A percentile compares a stretch with the other conserved stretches of the same genome.
These are phyloP conservation scores for Penicillium paxilli DNA, from an alignment of 495 filamentous ascomycete genomes.

Conservation along the genomic window DNA sequence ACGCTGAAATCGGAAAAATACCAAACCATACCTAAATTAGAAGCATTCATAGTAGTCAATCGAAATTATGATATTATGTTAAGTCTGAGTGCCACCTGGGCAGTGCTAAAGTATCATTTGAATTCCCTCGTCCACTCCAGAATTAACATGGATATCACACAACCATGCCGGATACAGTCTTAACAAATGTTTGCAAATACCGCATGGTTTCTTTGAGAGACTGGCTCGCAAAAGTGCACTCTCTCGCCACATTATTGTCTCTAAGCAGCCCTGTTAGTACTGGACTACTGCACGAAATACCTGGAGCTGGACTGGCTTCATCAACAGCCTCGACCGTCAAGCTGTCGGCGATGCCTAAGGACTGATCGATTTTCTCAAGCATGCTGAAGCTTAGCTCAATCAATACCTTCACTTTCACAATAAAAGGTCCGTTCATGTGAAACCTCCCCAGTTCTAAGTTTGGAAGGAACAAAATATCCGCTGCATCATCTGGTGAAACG, in stretches of 20 bases:
- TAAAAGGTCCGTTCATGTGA: constrained; percentile 14
- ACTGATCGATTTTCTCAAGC: constrained; percentile 14
- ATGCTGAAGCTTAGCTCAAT: constrained; percentile 18
- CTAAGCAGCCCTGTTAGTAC: constrained; percentile 9
- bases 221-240: constrained; percentile 4
- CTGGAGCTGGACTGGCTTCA: neutral
- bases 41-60: no score
- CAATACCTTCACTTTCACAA: constrained; percentile 11
- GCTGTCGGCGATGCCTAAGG: constrained; percentile 2
- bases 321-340: neutral
- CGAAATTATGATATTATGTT: no score
- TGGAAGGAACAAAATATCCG: constrained; percentile 11
- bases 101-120: no score
- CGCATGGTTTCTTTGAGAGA: constrained; percentile 20
- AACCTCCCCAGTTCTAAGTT: constrained; percentile 10
- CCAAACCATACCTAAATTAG: no score
- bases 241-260: constrained; percentile 16
- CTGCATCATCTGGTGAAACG: constrained; percentile 14
- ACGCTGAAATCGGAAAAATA: no score
- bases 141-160: constrained; percentile 3
- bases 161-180: neutral
- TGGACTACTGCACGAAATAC: neutral
- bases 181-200: constrained; percentile 14
- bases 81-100: no score
- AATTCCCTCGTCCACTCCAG: no score